Evolutionary conservation across 768 basidiomycete genomes (phyloP), one percentile per base, ranked within the genome.

Genomic region (Lactarius evosmus): DNA sequence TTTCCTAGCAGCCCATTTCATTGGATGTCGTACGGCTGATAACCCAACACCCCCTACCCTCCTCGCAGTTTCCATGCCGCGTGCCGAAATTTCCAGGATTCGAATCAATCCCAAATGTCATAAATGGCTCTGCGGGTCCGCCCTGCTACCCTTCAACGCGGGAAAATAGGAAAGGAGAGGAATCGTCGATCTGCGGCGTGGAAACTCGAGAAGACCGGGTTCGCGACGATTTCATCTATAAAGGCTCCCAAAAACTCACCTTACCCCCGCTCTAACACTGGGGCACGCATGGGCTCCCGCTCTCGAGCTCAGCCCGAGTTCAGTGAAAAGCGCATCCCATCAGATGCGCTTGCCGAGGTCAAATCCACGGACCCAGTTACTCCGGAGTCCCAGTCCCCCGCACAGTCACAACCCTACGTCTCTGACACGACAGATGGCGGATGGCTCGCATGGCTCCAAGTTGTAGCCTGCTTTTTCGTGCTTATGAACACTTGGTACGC

Each of bases 401-500:
- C 30, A 17, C 41, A 14, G 40, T 2, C 51, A 11, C 29, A 7
- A 34, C 22, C 27, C 5, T 22, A 7, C 22, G 3, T 2, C 25
- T 25, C 46, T 14, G 36, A 22, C 3, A 19, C 44, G 0, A 41
- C 64, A 44, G 65, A 69, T 22, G 69, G 67, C 19, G 64, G 69
- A 7, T 14, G 40, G 9, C 11, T 63, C 2, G 69, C 67, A 22
- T 66, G 67, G 67, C 40, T 69, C 11, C 69, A 69, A 49, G 64
- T 69, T 49, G 22, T 41, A 14, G 67, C 56, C 19, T 34, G 49
- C 25, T 69, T 69, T 50, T 66, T 68, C 32, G 57, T 69, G 14
- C 54, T 69, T 49, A 60, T 69, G 44, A 66, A 69, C 36, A 66
- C 67, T 22, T 69, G 69, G 69, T 68, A 14, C 27, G 59, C 27